These are phyloP conservation scores for Aspergillus intermedius DNA, from an alignment of 2,329 filamentous ascomycete genomes.

Conservation along the genomic window DNA sequence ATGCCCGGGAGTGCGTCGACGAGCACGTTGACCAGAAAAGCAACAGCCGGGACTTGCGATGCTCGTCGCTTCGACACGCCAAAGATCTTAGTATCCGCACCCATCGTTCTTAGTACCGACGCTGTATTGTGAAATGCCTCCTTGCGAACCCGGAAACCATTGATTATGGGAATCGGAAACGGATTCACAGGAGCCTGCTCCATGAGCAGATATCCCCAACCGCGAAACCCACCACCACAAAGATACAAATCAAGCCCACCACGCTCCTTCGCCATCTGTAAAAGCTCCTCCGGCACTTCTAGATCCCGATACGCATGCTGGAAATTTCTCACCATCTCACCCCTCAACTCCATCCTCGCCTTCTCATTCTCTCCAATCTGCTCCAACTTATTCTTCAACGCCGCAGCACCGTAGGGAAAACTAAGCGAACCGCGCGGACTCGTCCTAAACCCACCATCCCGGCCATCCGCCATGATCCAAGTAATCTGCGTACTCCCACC, in stretches of 20 bases:
- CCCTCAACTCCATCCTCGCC: slow-evolving; percentile 44
- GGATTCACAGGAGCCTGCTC: slow-evolving; percentile 64
- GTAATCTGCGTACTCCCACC: slow-evolving; percentile 67
- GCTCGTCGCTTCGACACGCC: slow-evolving; percentile 75
- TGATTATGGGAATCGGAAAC: slow-evolving; percentile 78
- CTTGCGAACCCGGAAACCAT: slow-evolving; percentile 64
- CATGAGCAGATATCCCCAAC: slow-evolving; percentile 87
- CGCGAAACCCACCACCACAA: slow-evolving; percentile 82
- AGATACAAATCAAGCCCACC: slow-evolving; percentile 67
- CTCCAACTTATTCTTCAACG: slow-evolving; percentile 51
- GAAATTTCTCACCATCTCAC: slow-evolving; percentile 54
- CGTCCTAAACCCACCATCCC: slow-evolving; percentile 45
- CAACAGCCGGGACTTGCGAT: slow-evolving; percentile 76
- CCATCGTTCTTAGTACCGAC: slow-evolving; percentile 37
- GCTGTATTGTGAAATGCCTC: slow-evolving; percentile 54
- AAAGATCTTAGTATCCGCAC: slow-evolving; percentile 44
- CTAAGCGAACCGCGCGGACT: slow-evolving; percentile 54
- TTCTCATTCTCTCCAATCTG: slow-evolving; percentile 39
- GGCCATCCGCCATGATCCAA: slow-evolving; percentile 49
- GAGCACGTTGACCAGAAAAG: slow-evolving; percentile 70
- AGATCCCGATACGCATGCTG: slow-evolving; percentile 53
- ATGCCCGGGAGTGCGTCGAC: slow-evolving; percentile 63
- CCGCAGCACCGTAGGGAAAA: slow-evolving; percentile 65
- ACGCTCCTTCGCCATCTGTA: slow-evolving; percentile 36
- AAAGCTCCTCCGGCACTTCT: slow-evolving; percentile 49